Conservation (phyloP, 192 early-diverging fungal species). For the Anaeromyces robustus region DNA sequence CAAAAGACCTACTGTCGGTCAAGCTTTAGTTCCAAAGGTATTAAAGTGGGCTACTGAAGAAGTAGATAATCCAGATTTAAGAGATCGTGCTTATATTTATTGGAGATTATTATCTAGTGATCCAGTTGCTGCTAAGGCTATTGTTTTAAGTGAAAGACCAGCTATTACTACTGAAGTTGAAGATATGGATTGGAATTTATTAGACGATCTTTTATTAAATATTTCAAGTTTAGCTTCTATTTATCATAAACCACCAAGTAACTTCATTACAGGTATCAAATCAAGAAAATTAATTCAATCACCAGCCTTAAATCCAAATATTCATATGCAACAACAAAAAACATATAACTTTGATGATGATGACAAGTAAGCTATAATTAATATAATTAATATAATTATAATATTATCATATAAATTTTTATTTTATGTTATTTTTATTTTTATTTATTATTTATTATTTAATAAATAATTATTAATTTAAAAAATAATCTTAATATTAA, state of each 20-base stretch:
- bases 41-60: conserved; percentile 77
- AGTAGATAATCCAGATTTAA: conserved; percentile 85
- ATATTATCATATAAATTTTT: conserved; percentile 7
- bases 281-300: conserved; percentile 1
- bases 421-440: conserved; percentile 38
- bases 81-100: conserved; percentile 93
- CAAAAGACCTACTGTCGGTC: conserved; percentile 67
- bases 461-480: no score
- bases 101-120: conserved; percentile 90
- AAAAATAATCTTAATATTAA: no score
- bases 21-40: conserved; percentile 73
- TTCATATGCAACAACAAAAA: background rate
- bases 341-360: background rate
- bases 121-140: conserved; percentile 80
- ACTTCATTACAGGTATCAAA: conserved; percentile 41
- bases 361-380: conserved; percentile 8
- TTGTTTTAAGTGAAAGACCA: conserved; percentile 80
- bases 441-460: conserved; percentile 16
- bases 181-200: conserved; percentile 25
- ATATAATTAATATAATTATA: conserved; percentile 1
- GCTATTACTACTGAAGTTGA: conserved; percentile 55
- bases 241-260: conserved; percentile 77
- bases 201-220: conserved; percentile 76
- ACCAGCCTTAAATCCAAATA: background rate
- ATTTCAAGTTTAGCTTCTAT: conserved; percentile 83